phyloP scores from a whole-genome alignment of 2,329 filamentous ascomycete genomes.

The Aspergillus ustus region DNA sequence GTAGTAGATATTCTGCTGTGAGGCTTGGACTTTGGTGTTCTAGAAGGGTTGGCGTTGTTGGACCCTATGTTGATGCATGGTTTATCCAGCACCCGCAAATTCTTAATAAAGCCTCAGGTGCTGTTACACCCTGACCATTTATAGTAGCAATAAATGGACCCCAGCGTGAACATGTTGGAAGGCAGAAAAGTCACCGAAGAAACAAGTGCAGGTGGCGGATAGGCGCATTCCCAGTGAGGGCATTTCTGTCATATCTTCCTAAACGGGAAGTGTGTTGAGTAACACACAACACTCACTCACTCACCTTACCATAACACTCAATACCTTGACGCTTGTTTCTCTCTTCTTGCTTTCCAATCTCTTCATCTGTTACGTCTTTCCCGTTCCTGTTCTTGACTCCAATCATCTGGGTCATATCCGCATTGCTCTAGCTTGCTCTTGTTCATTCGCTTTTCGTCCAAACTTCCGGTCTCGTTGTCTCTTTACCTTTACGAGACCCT shows the following conservation, averaged over 20 bases:
- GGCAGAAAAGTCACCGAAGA: background rate
- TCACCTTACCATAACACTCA: background rate
- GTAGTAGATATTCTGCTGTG: background rate
- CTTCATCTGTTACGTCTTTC: background rate
- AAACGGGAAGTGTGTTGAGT: slow-evolving; percentile 9
- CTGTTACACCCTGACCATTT: background rate
- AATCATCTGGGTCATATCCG: too few species aligned
- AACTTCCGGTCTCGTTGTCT: too few species aligned
- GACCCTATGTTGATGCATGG: background rate
- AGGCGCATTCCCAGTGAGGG: slow-evolving; percentile 2
- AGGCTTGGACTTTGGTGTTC: background rate
- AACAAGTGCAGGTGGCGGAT: background rate
- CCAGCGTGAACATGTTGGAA: background rate
- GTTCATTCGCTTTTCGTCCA: background rate
- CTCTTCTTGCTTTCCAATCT: background rate
- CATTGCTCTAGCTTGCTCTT: background rate
- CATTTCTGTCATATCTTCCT: slow-evolving; percentile 14
- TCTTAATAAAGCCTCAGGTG: background rate
- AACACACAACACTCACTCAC: slow-evolving; percentile 1
- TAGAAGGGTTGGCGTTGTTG: background rate
- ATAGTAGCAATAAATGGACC: background rate
- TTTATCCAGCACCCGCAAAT: background rate
- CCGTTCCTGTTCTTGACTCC: background rate
- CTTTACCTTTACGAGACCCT: background rate
- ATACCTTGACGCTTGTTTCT: background rate